These are phyloP conservation scores for Dichotomopilus funicola DNA, from an alignment of 2,329 filamentous ascomycete genomes.

Conservation along the genomic window DNA sequence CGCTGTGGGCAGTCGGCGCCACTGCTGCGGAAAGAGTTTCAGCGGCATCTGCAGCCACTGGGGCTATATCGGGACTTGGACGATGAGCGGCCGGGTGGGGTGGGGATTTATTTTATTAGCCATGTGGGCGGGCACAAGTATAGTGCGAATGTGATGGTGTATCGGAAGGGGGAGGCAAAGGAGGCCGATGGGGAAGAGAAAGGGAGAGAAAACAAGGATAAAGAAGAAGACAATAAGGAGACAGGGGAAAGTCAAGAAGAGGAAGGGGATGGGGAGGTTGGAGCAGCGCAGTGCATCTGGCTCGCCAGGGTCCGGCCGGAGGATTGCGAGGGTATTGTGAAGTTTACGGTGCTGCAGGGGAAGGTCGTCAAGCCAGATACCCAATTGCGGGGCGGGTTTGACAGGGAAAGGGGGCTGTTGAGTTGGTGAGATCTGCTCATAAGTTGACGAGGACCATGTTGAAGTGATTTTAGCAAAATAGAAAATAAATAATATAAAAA, in stretches of 20 bases:
- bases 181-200: background rate
- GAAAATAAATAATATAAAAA: too few species aligned
- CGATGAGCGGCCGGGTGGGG: conserved; percentile 83
- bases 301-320: conserved; percentile 76
- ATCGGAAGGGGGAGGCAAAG: conserved; percentile 48
- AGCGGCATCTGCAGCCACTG: conserved; percentile 77
- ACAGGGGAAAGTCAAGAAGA: conserved; percentile 11
- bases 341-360: conserved; percentile 83
- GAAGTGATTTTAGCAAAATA: too few species aligned
- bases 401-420: conserved; percentile 68
- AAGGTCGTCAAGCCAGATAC: conserved; percentile 86
- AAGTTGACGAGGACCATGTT: too few species aligned
- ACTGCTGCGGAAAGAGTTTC: conserved; percentile 78
- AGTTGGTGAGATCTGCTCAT: conserved; percentile 63
- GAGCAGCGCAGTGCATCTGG: conserved; percentile 88
- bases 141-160: conserved; percentile 88
- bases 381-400: conserved; percentile 86
- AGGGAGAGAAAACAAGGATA: background rate
- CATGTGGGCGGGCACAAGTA: conserved; percentile 98
- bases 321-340: conserved; percentile 87
- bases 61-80: conserved; percentile 81
- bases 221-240: background rate
- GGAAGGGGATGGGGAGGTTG: conserved; percentile 39
- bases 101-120: conserved; percentile 92
- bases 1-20: conserved; percentile 93